A percentile compares a stretch with the other conserved stretches of the same genome.
These are phyloP conservation scores for Hemileccinum impolitum DNA, from an alignment of 768 basidiomycete genomes.

Conservation along the genomic window DNA sequence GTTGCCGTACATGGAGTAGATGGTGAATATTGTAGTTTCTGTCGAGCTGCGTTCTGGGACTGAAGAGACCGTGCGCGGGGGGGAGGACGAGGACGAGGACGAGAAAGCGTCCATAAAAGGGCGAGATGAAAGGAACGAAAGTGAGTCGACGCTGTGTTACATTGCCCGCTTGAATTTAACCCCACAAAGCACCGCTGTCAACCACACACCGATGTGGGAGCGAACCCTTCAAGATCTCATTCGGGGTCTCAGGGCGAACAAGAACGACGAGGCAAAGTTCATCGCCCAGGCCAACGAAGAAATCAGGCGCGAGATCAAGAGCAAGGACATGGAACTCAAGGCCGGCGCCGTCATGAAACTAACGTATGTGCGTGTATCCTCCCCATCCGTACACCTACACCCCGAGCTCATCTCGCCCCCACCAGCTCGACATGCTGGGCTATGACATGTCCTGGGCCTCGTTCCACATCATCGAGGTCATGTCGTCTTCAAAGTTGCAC, in stretches of 20 bases:
- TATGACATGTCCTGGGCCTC: conserved; percentile 95
- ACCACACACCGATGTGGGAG: conserved; percentile 82
- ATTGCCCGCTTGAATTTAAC: no score
- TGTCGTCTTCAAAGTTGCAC: conserved; percentile 90
- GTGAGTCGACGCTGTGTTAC: no score
- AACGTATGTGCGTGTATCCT: conserved; percentile 73
- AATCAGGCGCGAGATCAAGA: conserved; percentile 86
- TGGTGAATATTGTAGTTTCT: conserved; percentile 76
- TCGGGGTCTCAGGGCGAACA: conserved; percentile 92
- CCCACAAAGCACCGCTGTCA: background rate
- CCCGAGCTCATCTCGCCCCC: conserved; percentile 9
- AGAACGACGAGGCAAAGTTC: conserved; percentile 89
- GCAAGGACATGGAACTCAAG: conserved; percentile 96
- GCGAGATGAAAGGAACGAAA: background rate
- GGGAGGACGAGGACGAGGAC: no score
- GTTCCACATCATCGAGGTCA: conserved; percentile 96
- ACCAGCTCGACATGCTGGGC: conserved; percentile 93
- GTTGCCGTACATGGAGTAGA: conserved; percentile 85
- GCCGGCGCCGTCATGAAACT: conserved; percentile 93
- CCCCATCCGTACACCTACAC: background rate
- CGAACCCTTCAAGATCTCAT: conserved; percentile 93
- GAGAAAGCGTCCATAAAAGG: conserved; percentile 33
- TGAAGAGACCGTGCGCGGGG: no score
- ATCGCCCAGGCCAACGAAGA: conserved; percentile 92
- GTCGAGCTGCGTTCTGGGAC: conserved; percentile 46